These are phyloP conservation scores for Trichosporon ovoides DNA, from an alignment of 1,284 basidiomycete species.

Conservation along the genomic window DNA sequence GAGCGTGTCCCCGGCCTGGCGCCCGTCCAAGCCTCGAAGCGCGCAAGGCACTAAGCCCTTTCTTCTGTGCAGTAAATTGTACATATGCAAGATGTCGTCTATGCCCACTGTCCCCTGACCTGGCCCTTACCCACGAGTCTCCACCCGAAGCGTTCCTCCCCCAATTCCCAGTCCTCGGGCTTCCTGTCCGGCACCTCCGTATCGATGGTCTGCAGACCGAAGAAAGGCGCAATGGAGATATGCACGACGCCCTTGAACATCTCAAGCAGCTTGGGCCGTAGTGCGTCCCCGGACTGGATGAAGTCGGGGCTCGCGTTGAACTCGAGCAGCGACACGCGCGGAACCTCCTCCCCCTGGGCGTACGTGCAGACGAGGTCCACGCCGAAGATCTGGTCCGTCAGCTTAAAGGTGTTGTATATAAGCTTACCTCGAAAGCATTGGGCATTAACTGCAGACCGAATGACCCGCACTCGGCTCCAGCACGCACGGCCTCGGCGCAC, in stretches of 20 bases:
- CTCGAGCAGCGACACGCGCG: slow-evolving; percentile 71
- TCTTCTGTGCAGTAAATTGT: no score
- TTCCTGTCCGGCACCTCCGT: slow-evolving; percentile 11
- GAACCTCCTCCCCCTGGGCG: slow-evolving; percentile 45
- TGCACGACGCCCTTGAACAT: slow-evolving; percentile 69
- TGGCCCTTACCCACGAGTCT: slow-evolving; percentile 41
- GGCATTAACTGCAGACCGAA: slow-evolving; percentile 62
- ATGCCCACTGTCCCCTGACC: slow-evolving; percentile 28
- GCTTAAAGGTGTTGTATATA: not conserved
- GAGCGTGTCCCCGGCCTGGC: not conserved
- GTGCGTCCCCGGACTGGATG: slow-evolving; percentile 78
- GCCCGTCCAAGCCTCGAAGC: no score
- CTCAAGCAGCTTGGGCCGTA: slow-evolving; percentile 67
- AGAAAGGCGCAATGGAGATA: slow-evolving; percentile 64
- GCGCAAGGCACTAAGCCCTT: no score
- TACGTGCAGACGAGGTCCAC: slow-evolving; percentile 80
- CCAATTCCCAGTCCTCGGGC: slow-evolving; percentile 25
- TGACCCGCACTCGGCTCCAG: slow-evolving; percentile 66
- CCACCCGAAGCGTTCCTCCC: slow-evolving; percentile 42
- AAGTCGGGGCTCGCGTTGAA: slow-evolving; percentile 96
- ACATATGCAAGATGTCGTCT: no score
- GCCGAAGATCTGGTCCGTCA: slow-evolving; percentile 63
- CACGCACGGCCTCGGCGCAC: slow-evolving; percentile 76
- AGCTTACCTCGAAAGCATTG: slow-evolving; percentile 76
- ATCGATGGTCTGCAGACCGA: slow-evolving; percentile 24